These are phyloP conservation scores for Rhodotorula mucilaginosa DNA, from an alignment of 1,284 basidiomycete species.

Conservation along the genomic window DNA sequence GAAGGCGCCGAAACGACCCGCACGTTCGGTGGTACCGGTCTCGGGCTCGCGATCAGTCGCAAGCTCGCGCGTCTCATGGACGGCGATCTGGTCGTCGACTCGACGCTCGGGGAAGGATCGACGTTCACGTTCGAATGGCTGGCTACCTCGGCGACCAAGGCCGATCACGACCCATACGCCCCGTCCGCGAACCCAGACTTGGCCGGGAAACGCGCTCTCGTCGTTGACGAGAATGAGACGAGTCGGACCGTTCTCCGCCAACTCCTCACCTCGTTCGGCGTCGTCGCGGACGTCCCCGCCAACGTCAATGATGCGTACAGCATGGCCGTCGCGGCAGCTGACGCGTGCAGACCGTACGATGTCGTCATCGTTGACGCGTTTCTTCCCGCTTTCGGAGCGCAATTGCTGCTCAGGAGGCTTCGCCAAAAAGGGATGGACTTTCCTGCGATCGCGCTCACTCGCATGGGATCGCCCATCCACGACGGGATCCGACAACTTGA, in stretches of 20 bases:
- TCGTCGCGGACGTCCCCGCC: slow-evolving; percentile 6
- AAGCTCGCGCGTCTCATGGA: slow-evolving; percentile 37
- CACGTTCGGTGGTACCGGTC: slow-evolving; percentile 40
- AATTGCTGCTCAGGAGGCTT: slow-evolving; percentile 29
- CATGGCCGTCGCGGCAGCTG: slow-evolving; percentile 13
- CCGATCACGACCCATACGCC: slow-evolving; percentile 26
- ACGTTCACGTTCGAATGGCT: slow-evolving; percentile 37
- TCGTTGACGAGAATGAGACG: slow-evolving; percentile 34
- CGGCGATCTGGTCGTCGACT: slow-evolving; percentile 38
- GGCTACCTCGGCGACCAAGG: neutral
- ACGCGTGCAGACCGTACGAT: slow-evolving; percentile 13
- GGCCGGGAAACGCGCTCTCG: slow-evolving; percentile 29
- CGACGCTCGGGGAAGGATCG: slow-evolving; percentile 38
- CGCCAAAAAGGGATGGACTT: slow-evolving; percentile 26
- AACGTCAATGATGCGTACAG: slow-evolving; percentile 15
- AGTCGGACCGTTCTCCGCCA: slow-evolving; percentile 24
- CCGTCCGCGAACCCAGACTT: slow-evolving; percentile 28
- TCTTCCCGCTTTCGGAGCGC: slow-evolving; percentile 33
- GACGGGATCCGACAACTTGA: slow-evolving; percentile 36
- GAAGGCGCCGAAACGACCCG: slow-evolving; percentile 32
- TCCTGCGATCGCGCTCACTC: slow-evolving; percentile 34
- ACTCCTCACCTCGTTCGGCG: slow-evolving; percentile 31
- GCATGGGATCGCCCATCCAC: slow-evolving; percentile 39
- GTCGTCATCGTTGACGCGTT: slow-evolving; percentile 37
- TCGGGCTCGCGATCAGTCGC: slow-evolving; percentile 39